Percentiles rank a stretch among this genome's conserved stretches.
These are phyloP conservation scores for Lentinula detonsa DNA, from an alignment of 768 basidiomycete genomes.

Conservation along the genomic window DNA sequence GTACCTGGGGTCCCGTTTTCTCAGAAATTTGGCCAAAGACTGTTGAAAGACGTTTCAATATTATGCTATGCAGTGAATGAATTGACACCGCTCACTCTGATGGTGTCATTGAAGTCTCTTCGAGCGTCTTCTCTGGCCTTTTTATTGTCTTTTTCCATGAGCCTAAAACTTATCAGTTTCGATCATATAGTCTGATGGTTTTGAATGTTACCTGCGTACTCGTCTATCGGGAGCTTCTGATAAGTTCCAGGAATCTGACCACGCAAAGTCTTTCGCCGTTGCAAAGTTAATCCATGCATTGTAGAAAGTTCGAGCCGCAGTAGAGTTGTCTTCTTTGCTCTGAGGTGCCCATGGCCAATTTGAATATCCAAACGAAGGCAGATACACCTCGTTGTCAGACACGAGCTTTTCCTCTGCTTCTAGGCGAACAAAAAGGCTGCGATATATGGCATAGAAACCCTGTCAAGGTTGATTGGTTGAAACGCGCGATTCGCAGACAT, in stretches of 20 bases:
- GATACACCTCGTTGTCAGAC: constrained; percentile 38
- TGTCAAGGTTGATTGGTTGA: constrained; percentile 21
- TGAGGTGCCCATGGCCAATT: constrained; percentile 63
- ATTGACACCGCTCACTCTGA: constrained; percentile 51
- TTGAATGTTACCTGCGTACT: constrained; percentile 54
- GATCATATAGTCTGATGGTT: neutral
- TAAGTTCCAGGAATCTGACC: constrained; percentile 81
- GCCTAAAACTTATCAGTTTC: constrained; percentile 28
- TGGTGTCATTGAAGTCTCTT: constrained; percentile 88
- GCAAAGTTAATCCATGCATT: constrained; percentile 80
- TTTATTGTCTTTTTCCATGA: constrained; percentile 97
- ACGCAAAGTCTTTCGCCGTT: constrained; percentile 82
- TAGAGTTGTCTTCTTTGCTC: constrained; percentile 35
- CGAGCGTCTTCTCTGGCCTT: constrained; percentile 83
- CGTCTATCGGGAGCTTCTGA: constrained; percentile 84
- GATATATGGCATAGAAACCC: constrained; percentile 89
- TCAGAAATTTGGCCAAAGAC: constrained; percentile 70
- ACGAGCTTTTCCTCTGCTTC: constrained; percentile 64
- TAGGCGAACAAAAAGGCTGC: constrained; percentile 79
- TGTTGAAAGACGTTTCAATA: constrained; percentile 19
- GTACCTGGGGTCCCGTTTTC: constrained; percentile 88
- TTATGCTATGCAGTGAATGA: neutral
- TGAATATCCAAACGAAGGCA: constrained; percentile 81
- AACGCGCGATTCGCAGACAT: neutral
- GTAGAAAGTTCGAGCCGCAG: constrained; percentile 74